Conservation (phyloP, 306 rosid genomes). For the Aeschynomene evenia region DNA sequence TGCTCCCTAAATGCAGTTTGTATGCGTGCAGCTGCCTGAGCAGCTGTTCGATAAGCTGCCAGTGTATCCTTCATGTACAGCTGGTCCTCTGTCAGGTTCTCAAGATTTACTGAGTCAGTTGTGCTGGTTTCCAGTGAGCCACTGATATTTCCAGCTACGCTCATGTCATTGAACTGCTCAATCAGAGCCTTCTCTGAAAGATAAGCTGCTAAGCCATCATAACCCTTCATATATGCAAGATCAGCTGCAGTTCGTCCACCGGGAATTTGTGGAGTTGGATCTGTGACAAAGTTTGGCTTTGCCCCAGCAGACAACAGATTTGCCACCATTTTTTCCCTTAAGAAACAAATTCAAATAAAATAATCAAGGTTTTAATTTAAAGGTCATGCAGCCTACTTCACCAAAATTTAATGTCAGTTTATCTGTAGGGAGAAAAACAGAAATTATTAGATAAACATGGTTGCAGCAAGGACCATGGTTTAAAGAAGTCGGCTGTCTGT, state of each 20-base stretch:
- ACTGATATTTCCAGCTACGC: constrained; percentile 79
- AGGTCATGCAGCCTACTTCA: constrained; percentile 13
- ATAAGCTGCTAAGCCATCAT: constrained; percentile 81
- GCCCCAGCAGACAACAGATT: constrained; percentile 79
- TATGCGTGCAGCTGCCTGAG: constrained; percentile 95
- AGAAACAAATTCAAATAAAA: constrained; percentile 26
- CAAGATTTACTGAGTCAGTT: constrained; percentile 39
- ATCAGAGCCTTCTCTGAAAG: constrained; percentile 92
- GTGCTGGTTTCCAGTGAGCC: constrained; percentile 65
- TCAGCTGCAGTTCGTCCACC: constrained; percentile 80
- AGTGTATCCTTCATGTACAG: constrained; percentile 64
- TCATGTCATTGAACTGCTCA: constrained; percentile 79
- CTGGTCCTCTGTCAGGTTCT: constrained; percentile 74
- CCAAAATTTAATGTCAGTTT: background rate
- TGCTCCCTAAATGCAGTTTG: constrained; percentile 83
- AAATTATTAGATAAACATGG: background rate
- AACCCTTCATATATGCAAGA: constrained; percentile 69
- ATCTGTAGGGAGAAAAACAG: constrained; percentile 12
- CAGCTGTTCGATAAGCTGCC: constrained; percentile 83
- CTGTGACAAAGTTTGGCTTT: constrained; percentile 89
- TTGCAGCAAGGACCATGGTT: constrained; percentile 8
- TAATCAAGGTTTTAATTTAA: background rate
- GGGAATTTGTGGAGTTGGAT: constrained; percentile 75
- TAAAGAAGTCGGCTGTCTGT: constrained; percentile 12
- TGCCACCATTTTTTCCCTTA: constrained; percentile 88